Percentiles rank a stretch among this genome's conserved stretches.
Conservation (phyloP, 192 early-diverging fungal species). For the Rhizoclosmatium sp. region DNA sequence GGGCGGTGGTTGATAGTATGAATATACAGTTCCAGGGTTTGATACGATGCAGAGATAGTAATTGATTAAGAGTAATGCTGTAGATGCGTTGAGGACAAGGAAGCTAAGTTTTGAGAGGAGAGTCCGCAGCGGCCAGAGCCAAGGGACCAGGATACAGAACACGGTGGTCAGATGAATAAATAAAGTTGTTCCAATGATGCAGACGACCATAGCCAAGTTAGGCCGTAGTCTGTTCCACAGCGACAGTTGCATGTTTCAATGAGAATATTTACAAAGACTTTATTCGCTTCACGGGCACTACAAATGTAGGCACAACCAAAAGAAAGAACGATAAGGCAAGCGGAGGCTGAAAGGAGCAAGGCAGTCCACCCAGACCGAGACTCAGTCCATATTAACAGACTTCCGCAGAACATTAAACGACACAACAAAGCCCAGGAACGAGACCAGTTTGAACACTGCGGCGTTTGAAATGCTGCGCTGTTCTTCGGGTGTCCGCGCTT, state of each 20-base stretch:
- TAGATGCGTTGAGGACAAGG: background rate
- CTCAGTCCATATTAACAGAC: background rate
- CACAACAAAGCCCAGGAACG: conserved; percentile 23
- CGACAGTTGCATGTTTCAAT: background rate
- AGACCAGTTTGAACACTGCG: conserved; percentile 37
- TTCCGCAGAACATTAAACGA: conserved; percentile 31
- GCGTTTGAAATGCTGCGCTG: conserved; percentile 30
- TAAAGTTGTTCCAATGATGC: background rate
- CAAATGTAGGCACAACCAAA: background rate
- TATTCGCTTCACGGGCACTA: background rate
- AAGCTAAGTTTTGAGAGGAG: conserved; percentile 60
- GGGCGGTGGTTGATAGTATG: background rate
- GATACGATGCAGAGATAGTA: conserved; percentile 3
- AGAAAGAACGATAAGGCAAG: background rate
- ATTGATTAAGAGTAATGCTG: conserved; percentile 1
- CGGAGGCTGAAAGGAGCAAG: background rate
- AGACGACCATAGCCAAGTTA: background rate
- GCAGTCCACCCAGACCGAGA: background rate
- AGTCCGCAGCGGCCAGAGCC: conserved; percentile 52
- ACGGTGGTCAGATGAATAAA: conserved; percentile 18
- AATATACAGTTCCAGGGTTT: conserved; percentile 15
- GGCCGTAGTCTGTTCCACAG: background rate
- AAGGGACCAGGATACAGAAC: conserved; percentile 14
- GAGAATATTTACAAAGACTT: background rate
- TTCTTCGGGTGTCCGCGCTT: conserved; percentile 31